phyloP scores from a whole-genome alignment of 1,284 basidiomycete species.

The Boletus semigastroideus region DNA sequence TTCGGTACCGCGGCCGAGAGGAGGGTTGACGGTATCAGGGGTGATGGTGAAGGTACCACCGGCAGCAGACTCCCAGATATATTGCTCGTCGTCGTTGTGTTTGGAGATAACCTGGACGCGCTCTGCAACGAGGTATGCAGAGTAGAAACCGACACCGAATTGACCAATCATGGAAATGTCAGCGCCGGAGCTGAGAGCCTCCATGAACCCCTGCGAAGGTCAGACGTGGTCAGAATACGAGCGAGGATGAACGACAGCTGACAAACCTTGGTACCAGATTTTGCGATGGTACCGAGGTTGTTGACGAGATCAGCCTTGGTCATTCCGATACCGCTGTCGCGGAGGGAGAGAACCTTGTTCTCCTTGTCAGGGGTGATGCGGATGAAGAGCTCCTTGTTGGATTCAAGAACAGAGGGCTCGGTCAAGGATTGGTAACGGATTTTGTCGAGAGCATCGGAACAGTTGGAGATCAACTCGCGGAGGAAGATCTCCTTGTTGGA shows the following conservation, averaged over 20 bases:
- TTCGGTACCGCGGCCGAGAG: constrained; percentile 94
- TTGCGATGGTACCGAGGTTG: constrained; percentile 99
- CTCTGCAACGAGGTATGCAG: constrained; percentile 98
- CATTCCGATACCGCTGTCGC: constrained; percentile 98
- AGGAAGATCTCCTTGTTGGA: constrained; percentile 99
- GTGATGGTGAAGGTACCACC: constrained; percentile 99
- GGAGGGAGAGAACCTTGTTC: constrained; percentile 89
- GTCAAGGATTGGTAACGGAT: constrained; percentile 93
- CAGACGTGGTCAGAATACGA: constrained; percentile 11
- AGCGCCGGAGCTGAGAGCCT: constrained; percentile 93
- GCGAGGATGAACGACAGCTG: background rate
- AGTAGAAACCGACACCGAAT: constrained; percentile 99
- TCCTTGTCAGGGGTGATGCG: constrained; percentile 95
- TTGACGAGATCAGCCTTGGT: constrained; percentile 98
- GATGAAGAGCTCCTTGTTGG: constrained; percentile 89
- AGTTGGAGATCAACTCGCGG: constrained; percentile 91
- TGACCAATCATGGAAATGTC: constrained; percentile 94
- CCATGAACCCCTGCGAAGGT: constrained; percentile 85
- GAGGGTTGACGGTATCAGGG: constrained; percentile 85
- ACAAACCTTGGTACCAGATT: constrained; percentile 86
- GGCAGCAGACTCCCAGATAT: constrained; percentile 99
- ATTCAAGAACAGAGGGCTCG: constrained; percentile 84
- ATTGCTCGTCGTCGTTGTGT: constrained; percentile 99
- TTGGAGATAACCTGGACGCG: constrained; percentile 98
- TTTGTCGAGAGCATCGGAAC: constrained; percentile 96